A percentile compares a stretch with the other conserved stretches of the same genome.
Conservation (phyloP, 129 eudicot genomes). For the Silybum marianum region DNA sequence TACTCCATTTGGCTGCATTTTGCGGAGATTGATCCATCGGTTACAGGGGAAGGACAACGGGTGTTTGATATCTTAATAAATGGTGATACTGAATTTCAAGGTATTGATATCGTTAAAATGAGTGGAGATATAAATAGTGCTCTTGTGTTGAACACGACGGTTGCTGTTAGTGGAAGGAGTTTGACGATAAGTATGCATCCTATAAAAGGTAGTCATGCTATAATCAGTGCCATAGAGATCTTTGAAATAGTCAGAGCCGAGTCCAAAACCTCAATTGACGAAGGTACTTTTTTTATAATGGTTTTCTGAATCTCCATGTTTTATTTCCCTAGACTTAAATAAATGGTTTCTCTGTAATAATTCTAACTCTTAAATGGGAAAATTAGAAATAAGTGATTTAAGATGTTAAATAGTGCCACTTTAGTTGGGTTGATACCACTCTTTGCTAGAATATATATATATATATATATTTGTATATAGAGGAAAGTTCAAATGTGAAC, state of each 20-base stretch:
- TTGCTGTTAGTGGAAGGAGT: constrained; percentile 81
- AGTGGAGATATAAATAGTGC: constrained; percentile 70
- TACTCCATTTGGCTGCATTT: constrained; percentile 95
- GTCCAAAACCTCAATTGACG: constrained; percentile 72
- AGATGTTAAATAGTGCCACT: no score
- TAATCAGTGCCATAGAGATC: constrained; percentile 80
- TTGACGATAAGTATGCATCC: constrained; percentile 70
- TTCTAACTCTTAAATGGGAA: no score
- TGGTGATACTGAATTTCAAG: constrained; percentile 64
- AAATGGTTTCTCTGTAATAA: no score
- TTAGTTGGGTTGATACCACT: no score
- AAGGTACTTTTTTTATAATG: constrained; percentile 50
- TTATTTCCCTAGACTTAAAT: not conserved
- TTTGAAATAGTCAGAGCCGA: constrained; percentile 76
- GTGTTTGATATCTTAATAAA: constrained; percentile 71
- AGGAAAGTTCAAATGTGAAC: no score
- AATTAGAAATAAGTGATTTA: no score
- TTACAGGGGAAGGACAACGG: constrained; percentile 77
- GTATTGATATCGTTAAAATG: constrained; percentile 71
- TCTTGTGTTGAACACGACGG: constrained; percentile 77
- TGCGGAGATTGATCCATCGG: constrained; percentile 87
- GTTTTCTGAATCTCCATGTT: not conserved
- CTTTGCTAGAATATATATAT: no score
- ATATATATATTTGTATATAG: no score
- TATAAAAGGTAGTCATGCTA: constrained; percentile 59